phyloP scores from a whole-genome alignment of 495 filamentous ascomycete genomes.

The Parachaetomium inaequale region DNA sequence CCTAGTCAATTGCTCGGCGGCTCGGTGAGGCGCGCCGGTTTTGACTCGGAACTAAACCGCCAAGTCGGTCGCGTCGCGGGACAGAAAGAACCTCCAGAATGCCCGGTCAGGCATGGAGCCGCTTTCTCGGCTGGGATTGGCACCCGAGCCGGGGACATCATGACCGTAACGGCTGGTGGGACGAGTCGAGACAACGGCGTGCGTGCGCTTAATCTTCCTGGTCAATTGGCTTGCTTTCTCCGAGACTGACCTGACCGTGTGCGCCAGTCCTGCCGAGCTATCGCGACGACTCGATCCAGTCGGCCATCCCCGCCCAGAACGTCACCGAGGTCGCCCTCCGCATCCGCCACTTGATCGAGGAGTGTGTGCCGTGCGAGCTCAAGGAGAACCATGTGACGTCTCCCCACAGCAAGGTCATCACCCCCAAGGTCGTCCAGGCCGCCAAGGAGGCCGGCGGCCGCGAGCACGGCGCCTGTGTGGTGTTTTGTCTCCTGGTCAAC shows the following conservation, averaged over 20 bases:
- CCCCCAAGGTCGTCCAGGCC: conserved; percentile 67
- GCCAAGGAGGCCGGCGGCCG: conserved; percentile 75
- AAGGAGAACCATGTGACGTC: conserved; percentile 65
- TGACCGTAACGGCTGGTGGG: conserved; percentile 32
- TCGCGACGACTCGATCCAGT: conserved; percentile 49
- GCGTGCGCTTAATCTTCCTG: conserved; percentile 15
- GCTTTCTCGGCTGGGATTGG: conserved; percentile 44
- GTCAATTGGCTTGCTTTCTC: not conserved
- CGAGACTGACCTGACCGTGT: not conserved
- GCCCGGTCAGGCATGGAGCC: conserved; percentile 36
- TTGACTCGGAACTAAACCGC: not conserved
- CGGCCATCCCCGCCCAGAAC: conserved; percentile 61
- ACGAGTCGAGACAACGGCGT: conserved; percentile 41
- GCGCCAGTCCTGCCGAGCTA: conserved; percentile 59
- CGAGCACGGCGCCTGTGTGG: conserved; percentile 71
- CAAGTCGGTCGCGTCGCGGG: conserved; percentile 1
- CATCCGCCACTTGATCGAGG: conserved; percentile 86
- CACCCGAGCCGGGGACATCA: conserved; percentile 33
- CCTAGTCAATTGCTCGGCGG: not conserved
- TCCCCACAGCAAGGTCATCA: conserved; percentile 82
- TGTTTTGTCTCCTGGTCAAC: conserved; percentile 80
- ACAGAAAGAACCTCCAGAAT: conserved; percentile 12
- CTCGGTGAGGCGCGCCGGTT: too few species aligned
- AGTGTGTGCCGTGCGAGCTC: conserved; percentile 82
- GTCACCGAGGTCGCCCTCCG: conserved; percentile 86